phyloP scores from a whole-genome alignment of 768 basidiomycete species.

The Tephrocybe sp. region DNA sequence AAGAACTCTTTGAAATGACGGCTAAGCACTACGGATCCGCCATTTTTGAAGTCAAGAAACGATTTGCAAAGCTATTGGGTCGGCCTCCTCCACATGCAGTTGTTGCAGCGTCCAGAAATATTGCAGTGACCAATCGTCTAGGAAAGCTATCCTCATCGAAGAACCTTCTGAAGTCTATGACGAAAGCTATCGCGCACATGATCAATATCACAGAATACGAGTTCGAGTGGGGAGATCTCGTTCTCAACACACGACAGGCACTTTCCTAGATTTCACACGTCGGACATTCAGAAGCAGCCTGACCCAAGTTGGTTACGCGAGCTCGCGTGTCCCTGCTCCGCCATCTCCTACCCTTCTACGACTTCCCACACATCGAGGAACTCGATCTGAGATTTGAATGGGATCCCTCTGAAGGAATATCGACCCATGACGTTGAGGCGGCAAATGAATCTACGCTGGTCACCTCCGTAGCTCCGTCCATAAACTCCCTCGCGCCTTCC shows the following conservation, averaged over 20 bases:
- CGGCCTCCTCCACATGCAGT: background rate
- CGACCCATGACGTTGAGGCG: background rate
- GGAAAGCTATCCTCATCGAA: slow-evolving; percentile 14
- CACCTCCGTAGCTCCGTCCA: slow-evolving; percentile 28
- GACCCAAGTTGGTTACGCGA: slow-evolving; percentile 30
- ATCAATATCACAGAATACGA: slow-evolving; percentile 28
- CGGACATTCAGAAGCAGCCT: slow-evolving; percentile 27
- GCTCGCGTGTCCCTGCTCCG: slow-evolving; percentile 32
- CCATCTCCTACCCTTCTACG: slow-evolving; percentile 23
- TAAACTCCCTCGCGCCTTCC: slow-evolving; percentile 23
- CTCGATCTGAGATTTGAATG: slow-evolving; percentile 35
- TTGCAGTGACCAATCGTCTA: background rate
- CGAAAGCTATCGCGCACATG: slow-evolving; percentile 32
- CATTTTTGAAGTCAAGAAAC: background rate
- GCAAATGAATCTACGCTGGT: slow-evolving; percentile 16
- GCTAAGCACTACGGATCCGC: background rate
- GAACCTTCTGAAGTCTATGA: slow-evolving; percentile 27
- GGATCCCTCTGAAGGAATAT: background rate
- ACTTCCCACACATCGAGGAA: slow-evolving; percentile 32
- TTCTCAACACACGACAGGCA: slow-evolving; percentile 24
- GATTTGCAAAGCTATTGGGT: background rate
- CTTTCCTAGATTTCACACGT: slow-evolving; percentile 26
- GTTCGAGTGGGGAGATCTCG: slow-evolving; percentile 38
- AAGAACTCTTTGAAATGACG: slow-evolving; percentile 6
- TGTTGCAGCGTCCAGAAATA: background rate